Evolutionary conservation across 139 green algal genomes (phyloP), one percentile per base, ranked within the genome.

Genomic region (Chlamydomonas incerta): DNA sequence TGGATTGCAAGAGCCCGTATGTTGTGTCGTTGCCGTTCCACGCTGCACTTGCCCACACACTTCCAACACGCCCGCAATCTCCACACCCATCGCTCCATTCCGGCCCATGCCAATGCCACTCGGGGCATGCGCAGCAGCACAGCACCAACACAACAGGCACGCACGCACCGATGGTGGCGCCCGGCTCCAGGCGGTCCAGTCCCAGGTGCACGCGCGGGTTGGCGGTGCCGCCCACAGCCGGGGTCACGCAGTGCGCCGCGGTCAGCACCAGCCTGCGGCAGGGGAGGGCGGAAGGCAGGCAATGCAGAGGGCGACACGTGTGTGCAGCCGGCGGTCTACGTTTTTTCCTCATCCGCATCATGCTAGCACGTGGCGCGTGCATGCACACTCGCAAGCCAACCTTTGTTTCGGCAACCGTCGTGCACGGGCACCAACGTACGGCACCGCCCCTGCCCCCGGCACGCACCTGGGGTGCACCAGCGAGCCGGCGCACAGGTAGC

Each of bases 401-500:
- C 13, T 15, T 58, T 20, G 14, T 10, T 10, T 20, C 11, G 50
- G 50, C 11, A 14, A 57, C 50, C 11, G 50, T 10, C 11, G 14
- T 20, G 50, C 11, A 57, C 11, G 11, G 50, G 50, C 11, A 14
- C 50, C 11, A 57, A 14, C 50, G 50, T 10, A 14, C 50, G 50
- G 50, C 11, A 57, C n/a, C n/a, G n/a, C n/a, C n/a, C n/a, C n/a
- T n/a, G n/a, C n/a, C n/a, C n/a, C n/a, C n/a, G n/a, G n/a, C n/a
- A n/a, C n/a, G n/a, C 58, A 85, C 79, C 79, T 67, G 65, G 79
- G 79, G 31, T 85, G 79, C 20, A 85, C 29, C 10, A 85, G 50
- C 20, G 65, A 41, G 34, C 79, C 79, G 8, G 79, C 79, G 46
- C 79, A 85, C n/a, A 85, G 79, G 67, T 85, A 85, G 65, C 37